These are phyloP conservation scores for Xanthoparmelia taractica DNA, from an alignment of 495 filamentous ascomycete species.

Conservation along the genomic window DNA sequence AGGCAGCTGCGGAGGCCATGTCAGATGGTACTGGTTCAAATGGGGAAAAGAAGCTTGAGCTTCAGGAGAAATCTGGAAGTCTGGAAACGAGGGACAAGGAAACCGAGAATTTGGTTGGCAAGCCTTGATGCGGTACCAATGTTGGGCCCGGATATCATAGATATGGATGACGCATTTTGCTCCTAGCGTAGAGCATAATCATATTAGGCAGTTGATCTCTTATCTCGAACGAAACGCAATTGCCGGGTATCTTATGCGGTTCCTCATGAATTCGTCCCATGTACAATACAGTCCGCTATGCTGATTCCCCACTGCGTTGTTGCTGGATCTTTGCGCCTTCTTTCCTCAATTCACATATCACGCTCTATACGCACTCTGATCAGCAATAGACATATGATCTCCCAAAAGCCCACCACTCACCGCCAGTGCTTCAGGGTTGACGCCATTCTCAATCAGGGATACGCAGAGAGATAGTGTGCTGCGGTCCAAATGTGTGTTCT, in stretches of 20 bases:
- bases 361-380: constrained; percentile 41
- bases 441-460: constrained; percentile 92
- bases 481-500: constrained; percentile 91
- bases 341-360: constrained; percentile 64
- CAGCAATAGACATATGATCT: neutral
- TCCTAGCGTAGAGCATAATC: neutral
- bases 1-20: constrained; percentile 61
- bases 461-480: constrained; percentile 89
- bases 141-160: constrained; percentile 4
- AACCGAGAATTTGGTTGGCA: constrained; percentile 37
- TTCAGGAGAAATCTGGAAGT: constrained; percentile 32
- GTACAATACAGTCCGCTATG: neutral
- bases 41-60: constrained; percentile 28
- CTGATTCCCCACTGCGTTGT: constrained; percentile 12
- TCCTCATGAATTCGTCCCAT: neutral
- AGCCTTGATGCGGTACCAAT: constrained; percentile 22
- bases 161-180: constrained; percentile 2
- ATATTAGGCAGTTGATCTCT: neutral
- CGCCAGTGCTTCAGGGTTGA: constrained; percentile 90
- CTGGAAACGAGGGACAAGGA: constrained; percentile 38
- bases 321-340: constrained; percentile 37
- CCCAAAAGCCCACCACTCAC: constrained; percentile 45
- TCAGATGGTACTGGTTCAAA: constrained; percentile 37
- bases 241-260: neutral
- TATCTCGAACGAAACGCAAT: neutral